Percentiles rank a stretch among this genome's conserved stretches.
Conservation (phyloP, 805 yeast genomes). For the Pichia kluyveri region DNA sequence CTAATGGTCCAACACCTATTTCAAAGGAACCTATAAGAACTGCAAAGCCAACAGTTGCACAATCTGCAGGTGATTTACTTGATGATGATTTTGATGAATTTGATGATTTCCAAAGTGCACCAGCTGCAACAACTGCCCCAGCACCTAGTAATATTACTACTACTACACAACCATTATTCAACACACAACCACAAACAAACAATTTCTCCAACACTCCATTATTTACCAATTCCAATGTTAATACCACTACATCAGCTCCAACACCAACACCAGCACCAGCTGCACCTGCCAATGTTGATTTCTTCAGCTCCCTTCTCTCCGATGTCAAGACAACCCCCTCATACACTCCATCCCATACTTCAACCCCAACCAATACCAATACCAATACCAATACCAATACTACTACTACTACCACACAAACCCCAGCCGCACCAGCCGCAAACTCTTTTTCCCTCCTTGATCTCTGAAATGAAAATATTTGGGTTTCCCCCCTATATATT, state of each 20-base stretch:
- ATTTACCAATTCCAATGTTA: background rate
- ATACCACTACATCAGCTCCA: background rate
- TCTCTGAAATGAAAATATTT: background rate
- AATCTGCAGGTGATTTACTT: conserved; percentile 42
- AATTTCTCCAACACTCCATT: background rate
- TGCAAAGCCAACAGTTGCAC: conserved; percentile 25
- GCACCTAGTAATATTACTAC: conserved; percentile 7
- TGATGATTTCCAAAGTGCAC: conserved; percentile 68
- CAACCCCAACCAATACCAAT: background rate
- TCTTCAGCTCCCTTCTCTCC: background rate
- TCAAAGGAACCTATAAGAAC: conserved; percentile 19
- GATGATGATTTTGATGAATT: conserved; percentile 54
- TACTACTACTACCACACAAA: background rate
- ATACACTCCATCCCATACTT: conserved; percentile 1
- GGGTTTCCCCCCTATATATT: too few species aligned
- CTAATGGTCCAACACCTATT: conserved; percentile 21
- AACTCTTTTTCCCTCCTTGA: background rate
- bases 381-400: background rate
- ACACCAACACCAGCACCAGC: background rate
- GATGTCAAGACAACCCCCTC: background rate
- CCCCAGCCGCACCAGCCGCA: background rate
- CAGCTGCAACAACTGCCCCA: conserved; percentile 9
- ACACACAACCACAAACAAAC: background rate
- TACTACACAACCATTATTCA: conserved; percentile 12
- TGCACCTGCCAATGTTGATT: conserved; percentile 13